These are phyloP conservation scores for Aspergillus sclerotioniger DNA, from an alignment of 495 filamentous ascomycete genomes.

Conservation along the genomic window DNA sequence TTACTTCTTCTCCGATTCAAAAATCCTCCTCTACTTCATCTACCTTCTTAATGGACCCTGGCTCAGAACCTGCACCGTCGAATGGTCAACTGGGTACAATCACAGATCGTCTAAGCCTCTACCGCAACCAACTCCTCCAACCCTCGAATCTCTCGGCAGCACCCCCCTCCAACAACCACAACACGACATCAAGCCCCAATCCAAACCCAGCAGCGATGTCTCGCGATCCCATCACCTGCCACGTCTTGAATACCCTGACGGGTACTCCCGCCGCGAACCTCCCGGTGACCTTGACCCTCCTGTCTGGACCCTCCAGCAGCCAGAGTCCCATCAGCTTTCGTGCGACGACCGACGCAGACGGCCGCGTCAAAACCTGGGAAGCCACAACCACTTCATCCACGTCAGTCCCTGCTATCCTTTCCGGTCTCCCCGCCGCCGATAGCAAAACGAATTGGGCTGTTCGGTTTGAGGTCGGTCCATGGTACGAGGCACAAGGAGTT, in stretches of 20 bases:
- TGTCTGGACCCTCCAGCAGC: slow-evolving; percentile 30
- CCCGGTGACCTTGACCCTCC: slow-evolving; percentile 53
- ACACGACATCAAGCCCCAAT: slow-evolving; percentile 21
- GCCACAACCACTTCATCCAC: slow-evolving; percentile 45
- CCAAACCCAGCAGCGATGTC: slow-evolving; percentile 58
- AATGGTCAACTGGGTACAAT: slow-evolving; percentile 26
- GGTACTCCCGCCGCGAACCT: slow-evolving; percentile 62
- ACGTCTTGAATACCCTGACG: slow-evolving; percentile 67
- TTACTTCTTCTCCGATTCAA: background rate
- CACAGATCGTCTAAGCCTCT: slow-evolving; percentile 38
- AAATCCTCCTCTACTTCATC: slow-evolving; percentile 4
- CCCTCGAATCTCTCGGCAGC: slow-evolving; percentile 17
- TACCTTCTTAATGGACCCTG: slow-evolving; percentile 30
- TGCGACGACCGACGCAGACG: slow-evolving; percentile 78
- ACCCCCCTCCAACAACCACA: slow-evolving; percentile 19
- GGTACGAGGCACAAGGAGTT: slow-evolving; percentile 66
- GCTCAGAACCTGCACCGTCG: slow-evolving; percentile 10
- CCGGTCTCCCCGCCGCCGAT: slow-evolving; percentile 34
- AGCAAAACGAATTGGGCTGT: slow-evolving; percentile 65
- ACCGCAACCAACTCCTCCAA: slow-evolving; percentile 35
- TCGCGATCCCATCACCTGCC: slow-evolving; percentile 77
- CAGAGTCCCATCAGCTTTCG: slow-evolving; percentile 50
- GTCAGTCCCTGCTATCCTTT: slow-evolving; percentile 52
- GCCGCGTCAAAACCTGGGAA: slow-evolving; percentile 78
- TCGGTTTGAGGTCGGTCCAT: slow-evolving; percentile 72